Evolutionary conservation across 176 grass and related monocot species (phyloP).

Genomic region (Carex scoparia): DNA sequence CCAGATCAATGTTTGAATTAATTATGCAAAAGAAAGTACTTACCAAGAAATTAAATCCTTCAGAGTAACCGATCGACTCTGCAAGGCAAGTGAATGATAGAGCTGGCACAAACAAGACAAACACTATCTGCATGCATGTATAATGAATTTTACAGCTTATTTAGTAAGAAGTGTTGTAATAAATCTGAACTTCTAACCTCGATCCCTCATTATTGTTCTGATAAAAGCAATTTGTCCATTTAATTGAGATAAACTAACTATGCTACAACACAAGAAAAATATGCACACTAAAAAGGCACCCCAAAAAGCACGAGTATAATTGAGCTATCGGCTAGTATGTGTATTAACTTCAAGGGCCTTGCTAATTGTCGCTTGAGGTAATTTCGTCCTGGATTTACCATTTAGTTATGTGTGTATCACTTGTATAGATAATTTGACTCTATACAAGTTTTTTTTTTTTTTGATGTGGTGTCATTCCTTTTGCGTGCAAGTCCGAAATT

Average conservation of each 20-base stretch:
- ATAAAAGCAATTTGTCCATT: neutral
- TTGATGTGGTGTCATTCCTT: neutral
- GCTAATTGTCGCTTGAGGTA: neutral
- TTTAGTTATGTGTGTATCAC: neutral
- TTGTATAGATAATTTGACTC: neutral
- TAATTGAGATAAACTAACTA: neutral
- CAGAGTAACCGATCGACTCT: slow-evolving; percentile 50
- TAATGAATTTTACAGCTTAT: neutral
- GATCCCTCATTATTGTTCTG: neutral
- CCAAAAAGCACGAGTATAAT: neutral
- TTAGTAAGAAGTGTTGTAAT: neutral
- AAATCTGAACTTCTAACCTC: neutral
- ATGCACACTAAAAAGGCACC: neutral
- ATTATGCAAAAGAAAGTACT: neutral
- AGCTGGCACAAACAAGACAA: slow-evolving; percentile 39
- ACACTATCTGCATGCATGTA: neutral
- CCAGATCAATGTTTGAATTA: neutral
- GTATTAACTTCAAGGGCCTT: neutral
- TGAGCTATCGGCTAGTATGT: neutral
- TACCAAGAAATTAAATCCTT: slow-evolving; percentile 62
- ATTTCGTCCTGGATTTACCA: neutral
- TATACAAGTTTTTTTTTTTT: neutral
- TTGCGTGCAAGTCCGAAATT: neutral
- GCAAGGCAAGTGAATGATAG: slow-evolving; percentile 52
- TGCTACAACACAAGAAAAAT: neutral